Evolutionary conservation across 2,329 filamentous ascomycete species (phyloP).

Genomic region (Spiromastix sp.): DNA sequence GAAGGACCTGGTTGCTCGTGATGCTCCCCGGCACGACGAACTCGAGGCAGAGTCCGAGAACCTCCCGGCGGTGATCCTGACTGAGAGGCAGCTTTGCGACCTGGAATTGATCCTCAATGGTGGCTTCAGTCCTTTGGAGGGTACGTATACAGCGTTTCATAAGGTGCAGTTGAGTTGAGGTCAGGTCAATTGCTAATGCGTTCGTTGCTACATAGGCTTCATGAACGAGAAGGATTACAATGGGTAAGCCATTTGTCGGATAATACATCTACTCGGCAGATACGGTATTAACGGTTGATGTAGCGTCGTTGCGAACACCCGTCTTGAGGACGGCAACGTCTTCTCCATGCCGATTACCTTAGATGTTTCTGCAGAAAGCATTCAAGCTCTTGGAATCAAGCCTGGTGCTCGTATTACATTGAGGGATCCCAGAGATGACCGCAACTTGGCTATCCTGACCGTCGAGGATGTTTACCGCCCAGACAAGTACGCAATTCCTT

Average conservation of each 20-base stretch:
- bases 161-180: too few relatives aligned
- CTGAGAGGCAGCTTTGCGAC: constrained; percentile 94
- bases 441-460: constrained; percentile 89
- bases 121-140: constrained; percentile 95
- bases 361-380: constrained; percentile 65
- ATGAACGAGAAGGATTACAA: constrained; percentile 97
- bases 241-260: constrained; percentile 47
- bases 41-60: constrained; percentile 75
- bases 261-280: background rate
- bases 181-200: constrained; percentile 10
- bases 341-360: constrained; percentile 97
- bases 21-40: constrained; percentile 70
- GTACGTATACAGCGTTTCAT: constrained; percentile 44
- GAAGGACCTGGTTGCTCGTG: constrained; percentile 93
- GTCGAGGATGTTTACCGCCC: constrained; percentile 92
- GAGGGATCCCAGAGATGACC: constrained; percentile 91
- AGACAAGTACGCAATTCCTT: constrained; percentile 65
- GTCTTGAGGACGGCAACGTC: constrained; percentile 77
- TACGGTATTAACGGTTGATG: background rate
- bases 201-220: constrained; percentile 55
- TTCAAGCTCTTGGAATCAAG: constrained; percentile 67
- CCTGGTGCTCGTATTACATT: constrained; percentile 73
- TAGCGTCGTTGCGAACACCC: constrained; percentile 80
- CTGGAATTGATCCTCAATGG: constrained; percentile 94
- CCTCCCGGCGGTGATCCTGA: constrained; percentile 73